Evolutionary conservation across 1,284 basidiomycete genomes (phyloP).

Genomic region (Microbotryomycetes sp.): DNA sequence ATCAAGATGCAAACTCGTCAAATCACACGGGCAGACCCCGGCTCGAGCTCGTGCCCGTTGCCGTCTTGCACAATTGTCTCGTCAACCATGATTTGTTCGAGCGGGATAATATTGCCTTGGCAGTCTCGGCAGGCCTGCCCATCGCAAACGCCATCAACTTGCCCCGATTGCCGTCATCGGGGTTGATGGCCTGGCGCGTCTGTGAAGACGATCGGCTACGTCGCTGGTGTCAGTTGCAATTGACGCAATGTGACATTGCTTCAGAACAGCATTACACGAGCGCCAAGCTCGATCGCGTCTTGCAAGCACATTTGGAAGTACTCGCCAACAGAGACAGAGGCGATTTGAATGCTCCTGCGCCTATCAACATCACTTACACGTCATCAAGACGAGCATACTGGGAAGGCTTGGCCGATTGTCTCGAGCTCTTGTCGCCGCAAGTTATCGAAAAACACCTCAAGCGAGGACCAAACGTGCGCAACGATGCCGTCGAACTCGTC

Average conservation of each 20-base stretch:
- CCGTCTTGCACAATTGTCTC: constrained; percentile 16
- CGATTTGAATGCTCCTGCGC: constrained; percentile 5
- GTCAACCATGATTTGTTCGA: constrained; percentile 18
- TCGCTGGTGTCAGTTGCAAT: constrained; percentile 52
- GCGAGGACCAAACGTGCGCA: not conserved
- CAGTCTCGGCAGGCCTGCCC: constrained; percentile 11
- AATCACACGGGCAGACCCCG: not conserved
- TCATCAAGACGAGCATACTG: constrained; percentile 11
- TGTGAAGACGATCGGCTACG: constrained; percentile 49
- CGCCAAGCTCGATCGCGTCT: constrained; percentile 3
- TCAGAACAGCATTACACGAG: not conserved
- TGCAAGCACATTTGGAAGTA: constrained; percentile 25
- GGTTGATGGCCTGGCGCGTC: constrained; percentile 55
- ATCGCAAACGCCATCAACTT: constrained; percentile 4
- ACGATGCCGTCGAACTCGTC: constrained; percentile 29
- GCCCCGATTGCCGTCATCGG: constrained; percentile 43
- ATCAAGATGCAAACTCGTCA: constrained; percentile 1
- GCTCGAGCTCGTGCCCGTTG: constrained; percentile 3
- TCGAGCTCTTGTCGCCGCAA: constrained; percentile 13
- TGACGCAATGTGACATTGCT: constrained; percentile 3
- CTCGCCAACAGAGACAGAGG: constrained; percentile 25
- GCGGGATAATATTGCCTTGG: constrained; percentile 12
- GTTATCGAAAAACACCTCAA: constrained; percentile 18
- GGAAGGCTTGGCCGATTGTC: constrained; percentile 15
- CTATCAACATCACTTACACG: constrained; percentile 19